These are phyloP conservation scores for Fusarium sp. DNA, from an alignment of 2,329 filamentous ascomycete species.

Conservation along the genomic window DNA sequence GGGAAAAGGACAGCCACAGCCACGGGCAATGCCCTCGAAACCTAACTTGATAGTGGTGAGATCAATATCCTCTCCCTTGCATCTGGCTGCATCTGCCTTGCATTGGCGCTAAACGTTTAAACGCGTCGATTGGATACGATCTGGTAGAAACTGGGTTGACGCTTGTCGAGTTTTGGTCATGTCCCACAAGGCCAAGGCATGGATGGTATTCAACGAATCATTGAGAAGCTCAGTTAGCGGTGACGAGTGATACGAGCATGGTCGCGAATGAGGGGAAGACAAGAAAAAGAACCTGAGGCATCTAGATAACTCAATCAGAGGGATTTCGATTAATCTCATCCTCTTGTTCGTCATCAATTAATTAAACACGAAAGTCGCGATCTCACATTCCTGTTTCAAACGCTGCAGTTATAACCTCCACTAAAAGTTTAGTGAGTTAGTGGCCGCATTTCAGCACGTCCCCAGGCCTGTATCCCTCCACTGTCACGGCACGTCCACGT, in stretches of 20 bases:
- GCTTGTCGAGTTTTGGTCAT: constrained; percentile 26
- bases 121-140: constrained; percentile 41
- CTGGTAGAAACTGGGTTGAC: constrained; percentile 18
- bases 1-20: background rate
- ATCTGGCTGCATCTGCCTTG: constrained; percentile 12
- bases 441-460: background rate
- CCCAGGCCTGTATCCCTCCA: constrained; percentile 1
- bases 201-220: constrained; percentile 26
- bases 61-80: constrained; percentile 40
- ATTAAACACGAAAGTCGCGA: constrained; percentile 15
- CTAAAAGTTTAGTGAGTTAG: background rate
- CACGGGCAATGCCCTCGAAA: background rate
- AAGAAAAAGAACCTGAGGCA: constrained; percentile 27
- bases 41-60: constrained; percentile 1
- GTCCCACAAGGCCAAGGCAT: constrained; percentile 34
- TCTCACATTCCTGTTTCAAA: constrained; percentile 22
- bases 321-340: background rate
- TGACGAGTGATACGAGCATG: constrained; percentile 21
- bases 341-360: background rate
- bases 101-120: constrained; percentile 22
- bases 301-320: background rate
- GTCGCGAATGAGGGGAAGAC: constrained; percentile 20
- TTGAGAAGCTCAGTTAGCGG: constrained; percentile 22
- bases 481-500: constrained; percentile 17
- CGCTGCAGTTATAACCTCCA: background rate